These are phyloP conservation scores for Hibiscus mutabilis DNA, from an alignment of 345 rosid species.

Conservation along the genomic window DNA sequence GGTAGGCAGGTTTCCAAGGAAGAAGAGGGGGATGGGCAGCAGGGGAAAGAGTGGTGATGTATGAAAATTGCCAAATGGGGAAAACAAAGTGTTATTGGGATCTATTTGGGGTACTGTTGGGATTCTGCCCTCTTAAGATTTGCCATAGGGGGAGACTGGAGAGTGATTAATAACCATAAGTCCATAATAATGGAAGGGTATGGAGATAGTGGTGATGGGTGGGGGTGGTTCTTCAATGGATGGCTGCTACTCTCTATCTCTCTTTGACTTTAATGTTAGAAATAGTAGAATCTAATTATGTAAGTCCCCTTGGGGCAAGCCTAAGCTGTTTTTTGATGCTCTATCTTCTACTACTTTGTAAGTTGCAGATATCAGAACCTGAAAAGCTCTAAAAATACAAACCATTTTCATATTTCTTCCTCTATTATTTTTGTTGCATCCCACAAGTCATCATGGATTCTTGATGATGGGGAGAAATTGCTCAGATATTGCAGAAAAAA, in stretches of 20 bases:
- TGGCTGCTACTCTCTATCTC: not conserved
- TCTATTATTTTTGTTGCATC: not conserved
- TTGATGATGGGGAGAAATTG: too few relatives aligned
- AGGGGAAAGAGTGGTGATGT: conserved; percentile 8
- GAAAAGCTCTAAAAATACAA: not conserved
- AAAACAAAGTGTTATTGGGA: not conserved
- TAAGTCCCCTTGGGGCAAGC: not conserved
- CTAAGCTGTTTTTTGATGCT: not conserved
- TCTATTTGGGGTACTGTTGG: conserved; percentile 29
- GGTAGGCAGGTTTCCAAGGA: conserved; percentile 19
- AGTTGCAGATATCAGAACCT: not conserved
- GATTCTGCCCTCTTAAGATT: conserved; percentile 12
- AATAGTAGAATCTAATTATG: not conserved
- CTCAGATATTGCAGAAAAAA: too few relatives aligned
- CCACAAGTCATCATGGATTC: not conserved
- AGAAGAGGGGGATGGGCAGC: not conserved
- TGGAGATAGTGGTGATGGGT: conserved; percentile 4
- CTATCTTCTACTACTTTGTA: not conserved
- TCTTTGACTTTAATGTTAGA: not conserved
- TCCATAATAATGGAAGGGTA: conserved; percentile 7
- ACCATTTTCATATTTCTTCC: not conserved
- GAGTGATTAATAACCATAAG: not conserved
- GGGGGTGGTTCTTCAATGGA: conserved; percentile 18
- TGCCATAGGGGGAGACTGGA: conserved; percentile 1
- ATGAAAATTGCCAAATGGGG: conserved; percentile 8